These are phyloP conservation scores for Rhamnella rubrinervis DNA, from an alignment of 331 rosid genomes.

Conservation along the genomic window DNA sequence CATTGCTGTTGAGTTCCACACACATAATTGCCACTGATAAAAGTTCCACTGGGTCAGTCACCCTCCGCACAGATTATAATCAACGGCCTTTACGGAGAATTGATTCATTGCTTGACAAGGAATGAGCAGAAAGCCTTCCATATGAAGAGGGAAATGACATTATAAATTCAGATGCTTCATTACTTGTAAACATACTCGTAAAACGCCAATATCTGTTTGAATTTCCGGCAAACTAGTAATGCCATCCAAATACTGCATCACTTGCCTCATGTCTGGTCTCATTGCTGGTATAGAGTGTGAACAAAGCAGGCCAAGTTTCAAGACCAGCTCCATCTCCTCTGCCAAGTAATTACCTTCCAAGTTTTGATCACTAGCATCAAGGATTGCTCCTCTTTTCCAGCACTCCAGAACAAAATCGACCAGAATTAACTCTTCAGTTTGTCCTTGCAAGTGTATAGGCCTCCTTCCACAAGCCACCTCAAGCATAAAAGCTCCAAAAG, in stretches of 20 bases:
- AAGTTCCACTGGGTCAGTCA: too few relatives aligned
- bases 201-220: too few relatives aligned
- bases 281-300: constrained; percentile 13
- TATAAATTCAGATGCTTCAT: too few relatives aligned
- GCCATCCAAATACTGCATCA: constrained; percentile 24
- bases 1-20: too few relatives aligned
- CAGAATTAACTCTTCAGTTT: constrained; percentile 3
- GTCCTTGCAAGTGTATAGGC: constrained; percentile 14
- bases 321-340: constrained; percentile 24
- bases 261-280: constrained; percentile 28
- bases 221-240: constrained; percentile 9
- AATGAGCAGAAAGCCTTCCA: too few relatives aligned
- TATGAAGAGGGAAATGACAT: too few relatives aligned
- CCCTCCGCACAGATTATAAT: too few relatives aligned
- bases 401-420: constrained; percentile 20
- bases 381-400: constrained; percentile 6
- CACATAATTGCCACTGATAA: too few relatives aligned
- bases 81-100: too few relatives aligned
- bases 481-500: constrained; percentile 15
- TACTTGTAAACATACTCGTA: too few relatives aligned
- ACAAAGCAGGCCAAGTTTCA: constrained; percentile 30
- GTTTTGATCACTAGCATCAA: constrained; percentile 18
- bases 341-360: constrained; percentile 1
- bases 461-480: constrained; percentile 35
- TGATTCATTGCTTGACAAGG: too few relatives aligned